phyloP scores from a whole-genome alignment of 2,329 filamentous ascomycete genomes.

The Phialophora tarda region DNA sequence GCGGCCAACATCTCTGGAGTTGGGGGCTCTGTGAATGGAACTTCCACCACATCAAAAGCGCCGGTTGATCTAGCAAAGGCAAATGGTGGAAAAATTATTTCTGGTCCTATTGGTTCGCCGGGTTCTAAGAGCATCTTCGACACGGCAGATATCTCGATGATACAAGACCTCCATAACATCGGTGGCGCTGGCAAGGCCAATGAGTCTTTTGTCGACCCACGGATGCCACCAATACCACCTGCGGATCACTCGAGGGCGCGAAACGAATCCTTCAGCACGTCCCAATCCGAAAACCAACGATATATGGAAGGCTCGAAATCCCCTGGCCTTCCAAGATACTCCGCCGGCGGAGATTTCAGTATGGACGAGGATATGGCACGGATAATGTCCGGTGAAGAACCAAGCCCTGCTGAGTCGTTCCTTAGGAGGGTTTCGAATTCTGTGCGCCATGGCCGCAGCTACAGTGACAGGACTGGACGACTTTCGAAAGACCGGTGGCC shows the following conservation, averaged over 20 bases:
- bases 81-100: constrained; percentile 52
- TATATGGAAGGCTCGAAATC: constrained; percentile 59
- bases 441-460: constrained; percentile 88
- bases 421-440: constrained; percentile 90
- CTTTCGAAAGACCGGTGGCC: constrained; percentile 70
- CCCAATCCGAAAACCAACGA: constrained; percentile 46
- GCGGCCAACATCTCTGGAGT: constrained; percentile 43
- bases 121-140: constrained; percentile 50
- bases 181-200: constrained; percentile 48
- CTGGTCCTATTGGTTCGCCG: constrained; percentile 51
- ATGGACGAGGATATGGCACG: constrained; percentile 96
- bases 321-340: constrained; percentile 73
- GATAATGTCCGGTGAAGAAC: constrained; percentile 78
- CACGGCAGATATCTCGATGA: constrained; percentile 41
- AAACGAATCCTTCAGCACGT: constrained; percentile 58
- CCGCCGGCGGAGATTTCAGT: constrained; percentile 82
- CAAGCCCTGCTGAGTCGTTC: constrained; percentile 71
- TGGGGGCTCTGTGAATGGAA: constrained; percentile 45
- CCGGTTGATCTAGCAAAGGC: constrained; percentile 40
- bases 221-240: constrained; percentile 62
- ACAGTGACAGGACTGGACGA: constrained; percentile 70
- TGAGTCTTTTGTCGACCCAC: constrained; percentile 65
- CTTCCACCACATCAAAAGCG: constrained; percentile 15
- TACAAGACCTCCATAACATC: constrained; percentile 26
- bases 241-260: constrained; percentile 46